Conservation (phyloP, 1,139 yeast species). For the Hyphopichia khmerensis region DNA sequence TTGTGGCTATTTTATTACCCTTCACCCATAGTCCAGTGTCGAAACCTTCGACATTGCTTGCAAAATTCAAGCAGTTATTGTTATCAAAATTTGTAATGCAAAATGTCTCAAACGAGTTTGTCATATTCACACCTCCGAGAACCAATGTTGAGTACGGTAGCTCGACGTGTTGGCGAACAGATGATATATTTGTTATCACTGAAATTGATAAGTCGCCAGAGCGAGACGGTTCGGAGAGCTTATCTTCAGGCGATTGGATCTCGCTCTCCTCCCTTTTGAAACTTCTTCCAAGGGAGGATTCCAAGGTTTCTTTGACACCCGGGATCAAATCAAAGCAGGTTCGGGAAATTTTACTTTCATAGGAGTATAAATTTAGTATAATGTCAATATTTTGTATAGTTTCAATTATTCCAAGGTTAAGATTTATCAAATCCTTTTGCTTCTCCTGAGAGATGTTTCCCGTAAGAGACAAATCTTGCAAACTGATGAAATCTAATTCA, state of each 20-base stretch:
- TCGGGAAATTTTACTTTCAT: slow-evolving; percentile 23
- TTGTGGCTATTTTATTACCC: slow-evolving; percentile 8
- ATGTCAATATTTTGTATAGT: slow-evolving; percentile 11
- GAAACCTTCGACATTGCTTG: slow-evolving; percentile 5
- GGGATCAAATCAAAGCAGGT: slow-evolving; percentile 12
- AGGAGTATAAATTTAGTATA: slow-evolving; percentile 19
- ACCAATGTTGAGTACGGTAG: slow-evolving; percentile 11
- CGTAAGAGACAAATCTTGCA: slow-evolving; percentile 12
- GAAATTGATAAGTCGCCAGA: background rate
- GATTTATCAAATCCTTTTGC: slow-evolving; percentile 8
- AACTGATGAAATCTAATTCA: slow-evolving; percentile 14
- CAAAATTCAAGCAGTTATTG: slow-evolving; percentile 4
- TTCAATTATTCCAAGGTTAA: slow-evolving; percentile 12
- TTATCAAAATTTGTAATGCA: background rate
- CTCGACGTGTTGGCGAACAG: slow-evolving; percentile 9
- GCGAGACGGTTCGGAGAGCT: no score
- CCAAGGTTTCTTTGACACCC: no score
- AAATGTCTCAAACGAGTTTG: background rate
- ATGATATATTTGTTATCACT: slow-evolving; percentile 4
- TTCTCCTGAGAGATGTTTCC: slow-evolving; percentile 6
- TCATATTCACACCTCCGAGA: slow-evolving; percentile 6
- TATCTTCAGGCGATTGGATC: no score
- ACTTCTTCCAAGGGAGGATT: no score
- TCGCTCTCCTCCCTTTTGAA: no score
- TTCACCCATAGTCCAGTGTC: slow-evolving; percentile 9